Conservation (phyloP, 306 rosid species). For the Cucumis sativus region DNA sequence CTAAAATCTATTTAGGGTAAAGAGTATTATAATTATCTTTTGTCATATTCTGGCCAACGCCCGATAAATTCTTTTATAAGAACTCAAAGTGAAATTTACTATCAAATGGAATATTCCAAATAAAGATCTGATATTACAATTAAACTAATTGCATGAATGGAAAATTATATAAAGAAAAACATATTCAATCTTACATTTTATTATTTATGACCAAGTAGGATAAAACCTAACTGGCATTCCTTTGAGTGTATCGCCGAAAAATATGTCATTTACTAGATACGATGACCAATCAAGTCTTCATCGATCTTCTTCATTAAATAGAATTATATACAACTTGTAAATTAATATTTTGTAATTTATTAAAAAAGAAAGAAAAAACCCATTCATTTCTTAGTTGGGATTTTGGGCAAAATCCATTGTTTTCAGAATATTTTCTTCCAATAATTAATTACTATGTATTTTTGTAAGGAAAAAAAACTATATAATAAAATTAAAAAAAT, state of each 20-base stretch:
- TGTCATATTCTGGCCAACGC: not conserved
- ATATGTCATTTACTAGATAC: constrained; percentile 32
- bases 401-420: not conserved
- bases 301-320: constrained; percentile 3
- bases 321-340: constrained; percentile 15
- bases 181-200: not conserved
- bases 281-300: constrained; percentile 18
- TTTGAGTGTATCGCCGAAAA: constrained; percentile 37
- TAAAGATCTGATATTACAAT: not conserved
- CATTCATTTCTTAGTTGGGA: not conserved
- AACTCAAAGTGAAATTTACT: not conserved
- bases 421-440: not conserved
- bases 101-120: constrained; percentile 14
- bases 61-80: not conserved
- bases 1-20: not conserved
- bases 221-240: constrained; percentile 47
- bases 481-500: not conserved
- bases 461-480: not conserved
- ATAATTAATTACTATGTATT: not conserved
- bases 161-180: not conserved
- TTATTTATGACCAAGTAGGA: not conserved
- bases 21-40: not conserved
- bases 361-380: not conserved
- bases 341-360: not conserved
- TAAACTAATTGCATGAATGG: not conserved